Conservation (phyloP, 257 asterid genomes). For the Scutellaria barbata region DNA sequence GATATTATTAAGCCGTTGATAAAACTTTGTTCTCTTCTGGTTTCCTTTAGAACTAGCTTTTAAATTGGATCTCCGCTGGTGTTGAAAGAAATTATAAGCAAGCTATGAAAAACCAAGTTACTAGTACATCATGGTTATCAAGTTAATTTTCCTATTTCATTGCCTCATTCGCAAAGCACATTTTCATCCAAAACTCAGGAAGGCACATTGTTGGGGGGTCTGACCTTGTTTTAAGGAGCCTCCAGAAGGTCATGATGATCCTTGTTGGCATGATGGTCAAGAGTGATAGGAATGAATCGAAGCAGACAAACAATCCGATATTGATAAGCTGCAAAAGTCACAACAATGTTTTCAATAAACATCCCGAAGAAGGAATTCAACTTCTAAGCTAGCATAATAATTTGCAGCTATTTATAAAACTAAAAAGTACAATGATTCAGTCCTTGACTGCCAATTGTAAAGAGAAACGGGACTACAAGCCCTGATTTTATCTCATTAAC, state of each 20-base stretch:
- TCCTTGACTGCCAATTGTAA: slow-evolving; percentile 6
- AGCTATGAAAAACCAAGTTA: slow-evolving; percentile 28
- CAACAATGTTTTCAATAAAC: slow-evolving; percentile 20
- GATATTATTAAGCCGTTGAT: neutral
- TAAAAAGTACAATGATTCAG: slow-evolving; percentile 9
- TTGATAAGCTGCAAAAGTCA: slow-evolving; percentile 77
- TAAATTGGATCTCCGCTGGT: neutral
- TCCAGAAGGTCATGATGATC: slow-evolving; percentile 60
- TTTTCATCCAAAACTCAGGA: slow-evolving; percentile 14
- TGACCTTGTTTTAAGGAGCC: slow-evolving; percentile 79
- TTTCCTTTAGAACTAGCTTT: neutral
- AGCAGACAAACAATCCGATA: slow-evolving; percentile 87
- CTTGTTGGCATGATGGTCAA: slow-evolving; percentile 97
- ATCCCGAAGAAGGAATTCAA: slow-evolving; percentile 26
- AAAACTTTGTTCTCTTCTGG: neutral
- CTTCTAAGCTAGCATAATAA: slow-evolving; percentile 27
- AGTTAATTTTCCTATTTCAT: neutral
- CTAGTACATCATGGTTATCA: neutral
- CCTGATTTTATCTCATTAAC: slow-evolving; percentile 12
- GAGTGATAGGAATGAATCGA: slow-evolving; percentile 92
- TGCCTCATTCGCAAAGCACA: slow-evolving; percentile 16
- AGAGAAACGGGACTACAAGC: slow-evolving; percentile 9
- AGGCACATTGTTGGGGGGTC: slow-evolving; percentile 33
- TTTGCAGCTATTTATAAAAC: neutral
- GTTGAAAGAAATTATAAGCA: slow-evolving; percentile 13